These are phyloP conservation scores for Anisogramma anomala DNA, from an alignment of 2,329 filamentous ascomycete genomes.

Conservation along the genomic window DNA sequence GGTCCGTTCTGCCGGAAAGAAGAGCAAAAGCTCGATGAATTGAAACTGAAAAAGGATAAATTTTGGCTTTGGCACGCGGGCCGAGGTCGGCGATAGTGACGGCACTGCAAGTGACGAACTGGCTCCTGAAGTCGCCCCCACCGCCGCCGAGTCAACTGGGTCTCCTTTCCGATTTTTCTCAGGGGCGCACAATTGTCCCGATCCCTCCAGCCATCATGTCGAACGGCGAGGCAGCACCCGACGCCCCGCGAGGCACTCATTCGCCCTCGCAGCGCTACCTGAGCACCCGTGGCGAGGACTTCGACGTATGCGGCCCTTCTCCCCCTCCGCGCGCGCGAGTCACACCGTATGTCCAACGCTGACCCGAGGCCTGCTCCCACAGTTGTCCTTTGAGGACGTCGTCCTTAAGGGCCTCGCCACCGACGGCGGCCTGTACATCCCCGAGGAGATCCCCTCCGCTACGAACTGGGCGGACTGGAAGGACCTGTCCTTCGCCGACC, in stretches of 20 bases:
- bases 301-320: slow-evolving; percentile 26
- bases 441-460: slow-evolving; percentile 59
- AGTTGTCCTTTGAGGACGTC: slow-evolving; percentile 85
- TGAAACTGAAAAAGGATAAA: neutral
- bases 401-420: slow-evolving; percentile 79
- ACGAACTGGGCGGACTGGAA: slow-evolving; percentile 53
- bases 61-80: slow-evolving; percentile 6
- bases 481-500: slow-evolving; percentile 64
- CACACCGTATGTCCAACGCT: slow-evolving; percentile 4
- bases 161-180: neutral
- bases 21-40: no score
- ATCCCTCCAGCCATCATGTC: slow-evolving; percentile 25
- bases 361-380: neutral
- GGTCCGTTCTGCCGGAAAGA: no score
- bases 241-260: slow-evolving; percentile 26
- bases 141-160: neutral
- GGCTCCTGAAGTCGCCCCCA: neutral
- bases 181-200: neutral
- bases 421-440: slow-evolving; percentile 83
- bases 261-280: slow-evolving; percentile 38
- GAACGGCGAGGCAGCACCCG: slow-evolving; percentile 28
- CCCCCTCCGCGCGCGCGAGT: slow-evolving; percentile 9
- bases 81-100: slow-evolving; percentile 6
- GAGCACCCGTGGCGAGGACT: slow-evolving; percentile 39
- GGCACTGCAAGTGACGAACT: neutral